Evolutionary conservation across 495 filamentous ascomycete genomes (phyloP).

Genomic region (Aspergillus nidulans): DNA sequence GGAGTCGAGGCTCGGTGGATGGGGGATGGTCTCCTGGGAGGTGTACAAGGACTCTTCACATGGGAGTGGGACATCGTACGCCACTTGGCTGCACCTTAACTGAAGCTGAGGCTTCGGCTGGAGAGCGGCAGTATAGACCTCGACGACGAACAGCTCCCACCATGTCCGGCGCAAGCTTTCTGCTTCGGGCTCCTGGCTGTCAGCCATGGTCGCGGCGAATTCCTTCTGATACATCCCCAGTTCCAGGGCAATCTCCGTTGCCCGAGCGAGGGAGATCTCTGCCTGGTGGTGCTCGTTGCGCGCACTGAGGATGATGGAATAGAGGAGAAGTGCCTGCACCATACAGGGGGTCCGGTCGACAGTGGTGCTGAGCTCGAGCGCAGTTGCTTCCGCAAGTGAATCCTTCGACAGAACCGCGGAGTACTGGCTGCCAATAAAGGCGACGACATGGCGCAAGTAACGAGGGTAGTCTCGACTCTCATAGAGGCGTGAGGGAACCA

Average conservation of each 20-base stretch:
- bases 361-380: slow-evolving; percentile 20
- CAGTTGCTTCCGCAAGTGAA: neutral
- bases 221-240: slow-evolving; percentile 34
- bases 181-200: slow-evolving; percentile 27
- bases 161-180: slow-evolving; percentile 40
- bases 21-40: slow-evolving; percentile 24
- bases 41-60: slow-evolving; percentile 38
- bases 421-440: slow-evolving; percentile 39
- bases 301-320: slow-evolving; percentile 33
- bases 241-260: slow-evolving; percentile 32
- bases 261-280: slow-evolving; percentile 25
- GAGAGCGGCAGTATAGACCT: slow-evolving; percentile 32
- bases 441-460: slow-evolving; percentile 33
- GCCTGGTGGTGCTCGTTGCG: slow-evolving; percentile 32
- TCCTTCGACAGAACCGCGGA: neutral
- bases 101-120: slow-evolving; percentile 18
- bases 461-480: slow-evolving; percentile 33
- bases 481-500: slow-evolving; percentile 31
- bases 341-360: slow-evolving; percentile 29
- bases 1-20: slow-evolving; percentile 26
- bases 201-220: slow-evolving; percentile 25
- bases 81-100: slow-evolving; percentile 26
- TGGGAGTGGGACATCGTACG: slow-evolving; percentile 33
- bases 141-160: slow-evolving; percentile 41
- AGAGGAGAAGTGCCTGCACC: slow-evolving; percentile 37